Evolutionary conservation across 2,329 filamentous ascomycete species (phyloP), one percentile per base, ranked within the genome.

Genomic region (Penicillium sp.): DNA sequence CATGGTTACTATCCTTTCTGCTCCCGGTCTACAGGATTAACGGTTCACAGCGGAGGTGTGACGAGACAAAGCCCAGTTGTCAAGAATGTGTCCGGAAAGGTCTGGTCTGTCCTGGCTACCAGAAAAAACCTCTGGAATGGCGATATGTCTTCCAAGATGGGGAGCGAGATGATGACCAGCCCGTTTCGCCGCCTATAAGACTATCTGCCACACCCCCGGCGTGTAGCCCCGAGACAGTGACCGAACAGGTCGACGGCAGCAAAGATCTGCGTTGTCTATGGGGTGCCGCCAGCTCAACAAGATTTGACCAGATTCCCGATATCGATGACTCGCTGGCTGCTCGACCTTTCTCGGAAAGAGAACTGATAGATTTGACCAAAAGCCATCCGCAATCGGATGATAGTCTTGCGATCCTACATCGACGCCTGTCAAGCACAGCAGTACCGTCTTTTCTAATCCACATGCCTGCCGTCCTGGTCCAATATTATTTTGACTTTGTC

Each of bases 401-500:
- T 35, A 50, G 50, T 7, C 25, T 52, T 16, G 45, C 43, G 25
- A 41, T 47, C 34, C 29, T 52, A 25, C 48, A 45, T 29, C 41
- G 42, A 25, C 48, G 48, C 31, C 35, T 51, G 10, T 36, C 44
- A n/a, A 43, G 39, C 12, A 45, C 46, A 18, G 32, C 43, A 0
- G 35, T 52, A 16, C 50, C 50, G 12, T 49, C 48, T 3, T 48
- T 52, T 17, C 38, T 52, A 6, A 48, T 52, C 23, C 45, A 52
- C 26, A 38, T 51, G 30, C 50, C 50, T 14, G 48, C 44, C 11
- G 49, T 51, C 14, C n/a, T 52, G 11, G 48, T 52, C 9, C 48
- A 52, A 29, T 51, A 52, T 23, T 52, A 51, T 14, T 52, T 52
- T 16, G 45, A 51, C 25, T 45, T 46, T 5, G 50, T 52, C 13